These are phyloP conservation scores for Trichosporon coremiiforme DNA, from an alignment of 1,284 basidiomycete genomes.

Conservation along the genomic window DNA sequence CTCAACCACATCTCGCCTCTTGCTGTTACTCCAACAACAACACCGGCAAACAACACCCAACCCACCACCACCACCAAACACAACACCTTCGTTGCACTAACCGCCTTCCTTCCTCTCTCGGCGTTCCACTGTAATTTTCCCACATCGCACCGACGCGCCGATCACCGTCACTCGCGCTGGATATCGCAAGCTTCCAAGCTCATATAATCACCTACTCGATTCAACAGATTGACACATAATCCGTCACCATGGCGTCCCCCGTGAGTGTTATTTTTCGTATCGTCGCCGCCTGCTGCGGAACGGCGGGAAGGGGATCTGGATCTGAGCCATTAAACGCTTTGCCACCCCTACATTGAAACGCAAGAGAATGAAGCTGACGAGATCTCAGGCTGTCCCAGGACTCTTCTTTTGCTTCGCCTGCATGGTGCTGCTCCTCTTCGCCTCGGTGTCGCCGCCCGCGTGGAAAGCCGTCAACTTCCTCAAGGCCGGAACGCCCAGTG, in stretches of 20 bases:
- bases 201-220: neutral
- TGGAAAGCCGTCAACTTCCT: constrained; percentile 73
- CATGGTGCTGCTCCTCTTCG: constrained; percentile 47
- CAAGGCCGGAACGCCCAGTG: constrained; percentile 57
- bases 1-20: neutral
- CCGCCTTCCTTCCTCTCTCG: constrained; percentile 15
- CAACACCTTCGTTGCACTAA: neutral
- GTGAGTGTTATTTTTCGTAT: neutral
- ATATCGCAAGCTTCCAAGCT: neutral
- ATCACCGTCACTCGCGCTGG: constrained; percentile 9
- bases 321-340: neutral
- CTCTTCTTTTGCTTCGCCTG: constrained; percentile 52
- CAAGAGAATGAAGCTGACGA: neutral
- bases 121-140: constrained; percentile 11
- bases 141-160: neutral
- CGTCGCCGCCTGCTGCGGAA: neutral
- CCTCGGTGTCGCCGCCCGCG: constrained; percentile 64
- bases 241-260: constrained; percentile 1
- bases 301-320: neutral
- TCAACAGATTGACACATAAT: neutral
- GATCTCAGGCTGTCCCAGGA: constrained; percentile 9
- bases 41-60: neutral
- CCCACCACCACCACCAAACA: neutral
- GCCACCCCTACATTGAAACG: neutral
- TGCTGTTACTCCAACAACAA: neutral